Evolutionary conservation across 805 yeast genomes (phyloP), one percentile per base, ranked within the genome.

Genomic region (Candida cerambycidarum): DNA sequence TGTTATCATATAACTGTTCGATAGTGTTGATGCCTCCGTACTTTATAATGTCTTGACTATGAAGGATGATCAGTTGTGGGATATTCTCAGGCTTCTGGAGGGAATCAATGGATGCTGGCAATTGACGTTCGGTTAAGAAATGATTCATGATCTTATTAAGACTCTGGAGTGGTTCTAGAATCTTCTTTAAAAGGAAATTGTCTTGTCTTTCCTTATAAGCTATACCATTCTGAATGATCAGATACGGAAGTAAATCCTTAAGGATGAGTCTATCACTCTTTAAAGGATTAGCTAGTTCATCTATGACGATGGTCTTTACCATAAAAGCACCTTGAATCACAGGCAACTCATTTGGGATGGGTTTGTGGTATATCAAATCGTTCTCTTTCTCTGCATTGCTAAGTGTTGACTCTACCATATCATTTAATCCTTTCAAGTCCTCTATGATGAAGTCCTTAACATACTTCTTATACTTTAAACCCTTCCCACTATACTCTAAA

Each of bases 341-440:
- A 0, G 77, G 67, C 1, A 80, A 51, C 1, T 69, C 65, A 1
- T 47, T 51, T 0, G 95, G 95, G 0, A 88, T 80, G 1, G 68
- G 63, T 44, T 85, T 82, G 30, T 86, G 62, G 59, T 88, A 87
- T 5, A 90, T 81, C 52, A 89, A 67, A 54, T 89, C 90, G 57
- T 89, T 89, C 50, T 89, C 97, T 50, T 81, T 75, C 49, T 85
- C 89, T 0, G 90, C 79, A 2, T 75, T 67, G 13, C 68, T 62
- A 8, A 83, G 54, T 1, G 73, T 68, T 1, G 68, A 71, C 8
- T 62, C 56, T 1, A 85, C 67, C 2, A 72, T 69, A 3, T 59
- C 57, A 1, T 58, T 49, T 14, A 90, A 69, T 0, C 82, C 80
- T 13, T 62, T 52, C 8, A 81, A 59, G 54, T 83, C 89, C 5